Base-by-base conservation (phyloP, 805 yeast genomes). In the Starmerella khaoyaiensis region DNA sequence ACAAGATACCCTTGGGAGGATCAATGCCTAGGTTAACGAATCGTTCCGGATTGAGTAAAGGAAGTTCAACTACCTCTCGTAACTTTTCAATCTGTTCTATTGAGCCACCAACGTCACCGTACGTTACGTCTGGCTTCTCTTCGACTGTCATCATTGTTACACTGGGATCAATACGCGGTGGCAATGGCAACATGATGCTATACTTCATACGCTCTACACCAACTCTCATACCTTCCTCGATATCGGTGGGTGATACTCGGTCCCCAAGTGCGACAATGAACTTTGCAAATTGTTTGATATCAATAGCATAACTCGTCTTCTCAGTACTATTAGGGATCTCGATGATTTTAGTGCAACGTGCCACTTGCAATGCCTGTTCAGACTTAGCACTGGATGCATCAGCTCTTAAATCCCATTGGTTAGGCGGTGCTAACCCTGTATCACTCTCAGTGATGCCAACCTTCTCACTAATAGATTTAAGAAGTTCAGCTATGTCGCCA, bases 131-230 rank as follows among this genome's bases (percentile, higher is more conserved):
- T 11, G 98, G 99, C 60, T 90, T 90, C 63, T 90, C 99, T 61
- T 90, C 99, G 33, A 90, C 99, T 2, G 97, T 87, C 99, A 90
- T 90, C 98, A 90, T 90, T 5, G 98, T 90, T 37, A 90, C 99
- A 27, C 84, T 72, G 11, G 99, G 97, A 60, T 90, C 99, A 57
- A 90, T 90, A 55, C 93, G 70, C 39, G 99, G 98, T 9, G 99
- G 99, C 48, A 90, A 68, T 21, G 99, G 98, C 53, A 90, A 68
- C 67, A 87, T 94, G 56, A 90, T 93, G 60, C 86, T 94, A 62
- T 90, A 90, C 62, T 87, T 87, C 54, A 81, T 84, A 60, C 98
- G 75, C 59, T 93, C 98, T 40, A 90, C 98, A 55, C 99, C 99
- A 26, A 90, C 97, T 58, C 98, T 74, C 98, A 90, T 93, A 37